Evolutionary conservation across 306 rosid genomes (phyloP), one percentile per base, ranked within the genome.

Genomic region (Vigna nakashimae): DNA sequence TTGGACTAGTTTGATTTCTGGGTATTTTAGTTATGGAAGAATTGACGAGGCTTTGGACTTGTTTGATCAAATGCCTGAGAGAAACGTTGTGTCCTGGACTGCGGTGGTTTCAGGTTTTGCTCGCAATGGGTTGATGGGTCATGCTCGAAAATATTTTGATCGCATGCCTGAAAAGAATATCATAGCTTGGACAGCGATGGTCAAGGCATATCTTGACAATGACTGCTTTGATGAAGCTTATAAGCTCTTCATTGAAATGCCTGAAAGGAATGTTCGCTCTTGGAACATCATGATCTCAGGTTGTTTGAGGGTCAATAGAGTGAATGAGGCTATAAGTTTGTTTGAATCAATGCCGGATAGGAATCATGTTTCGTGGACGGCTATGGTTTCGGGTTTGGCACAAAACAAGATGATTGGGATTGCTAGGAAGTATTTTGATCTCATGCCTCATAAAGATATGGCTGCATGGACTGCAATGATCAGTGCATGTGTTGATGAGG

Each of bases 241-340:
- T 69, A 17, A 69, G 65, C 75, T 88, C 65, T 88, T 88, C 63
- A 74, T 49, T 51, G 75, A 79, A 58, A 81, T 85, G 89, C 86
- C 88, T 28, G 56, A 75, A 45, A 57, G 77, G 63, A 88, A 81
- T 76, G 34, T 86, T 40, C 75, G 78, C 45, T 72, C 89, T 73
- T 85, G 89, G 89, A 88, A 81, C 81, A 75, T 86, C 86, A 88
- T 88, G 76, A 72, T 85, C 51, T 88, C 86, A 3, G 88, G 88
- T 81, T 84, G 82, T 72, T 42, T 88, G 1, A 51, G 63, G 57
- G 79, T 53, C 46, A 78, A 85, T 9, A 83, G 86, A 60, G 74
- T 75, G 71, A 57, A 69, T 56, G 83, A 88, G 79, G 91, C 89
- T 52, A 79, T 88, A 14, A 32, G 66, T 43, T 77, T 85, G 68